Base-by-base conservation (phyloP, 139 green algal species). In the Chlorella sorokiniana region DNA sequence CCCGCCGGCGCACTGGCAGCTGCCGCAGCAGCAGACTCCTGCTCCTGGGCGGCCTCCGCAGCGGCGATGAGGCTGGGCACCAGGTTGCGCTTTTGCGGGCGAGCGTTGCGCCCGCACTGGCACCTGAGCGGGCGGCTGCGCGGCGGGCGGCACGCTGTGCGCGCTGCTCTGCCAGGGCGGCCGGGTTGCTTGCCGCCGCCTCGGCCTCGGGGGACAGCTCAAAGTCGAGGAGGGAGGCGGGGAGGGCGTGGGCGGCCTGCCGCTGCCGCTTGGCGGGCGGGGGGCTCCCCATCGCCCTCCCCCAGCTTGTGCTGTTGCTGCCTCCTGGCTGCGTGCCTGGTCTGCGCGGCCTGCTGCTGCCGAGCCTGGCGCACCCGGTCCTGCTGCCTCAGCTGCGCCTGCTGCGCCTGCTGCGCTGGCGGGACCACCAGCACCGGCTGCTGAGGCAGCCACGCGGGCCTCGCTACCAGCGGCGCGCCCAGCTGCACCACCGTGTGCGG, bases 71-170 rank as follows among this genome's bases (percentile, higher is more conserved):
- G 51, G 33, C 48, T 78, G 71, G 25, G 25, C 2, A 20, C 71
- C 48, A 78, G 71, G 48, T 54, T 64, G 48, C 71, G 71, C 23
- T 40, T n/a, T n/a, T n/a, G 67, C 38, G 41, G 38, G 23, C 61
- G 61, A 16, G 40, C 38, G n/a, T n/a, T n/a, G n/a, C n/a, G n/a
- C 23, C 33, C 14, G 37, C 31, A 37, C 37, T 61, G 52, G 56
- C 56, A 31, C 22, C 56, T 65, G 18, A 65, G 56, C 56, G 10
- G n/a, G 22, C 56, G 6, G 56, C 56, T 16, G 56, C 16, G 23
- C 56, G 56, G 56, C 56, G 56, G n/a, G 63, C 63, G 9, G 63
- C 63, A 41, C n/a, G n/a, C 63, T 44, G n/a, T 42, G 31, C 63
- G 7, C 63, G 63, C 63, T 69, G 63, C 31, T 42, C 31, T 11